Percentiles rank a stretch among this genome's conserved stretches.
phyloP scores from a whole-genome alignment of 768 basidiomycete species.

The Melanogaster broomeanus region DNA sequence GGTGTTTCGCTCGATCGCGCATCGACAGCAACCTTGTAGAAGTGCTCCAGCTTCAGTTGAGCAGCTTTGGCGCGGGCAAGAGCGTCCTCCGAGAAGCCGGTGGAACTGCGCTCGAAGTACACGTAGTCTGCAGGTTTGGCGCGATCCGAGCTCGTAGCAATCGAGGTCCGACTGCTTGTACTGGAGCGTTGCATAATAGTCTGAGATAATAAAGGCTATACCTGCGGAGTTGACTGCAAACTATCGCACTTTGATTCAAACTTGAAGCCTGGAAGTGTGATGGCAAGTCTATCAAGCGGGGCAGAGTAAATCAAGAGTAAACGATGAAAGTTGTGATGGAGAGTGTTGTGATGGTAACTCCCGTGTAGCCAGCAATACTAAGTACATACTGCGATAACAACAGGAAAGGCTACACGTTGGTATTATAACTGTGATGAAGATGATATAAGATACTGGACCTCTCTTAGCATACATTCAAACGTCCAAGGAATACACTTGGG shows the following conservation, averaged over 20 bases:
- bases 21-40: conserved; percentile 96
- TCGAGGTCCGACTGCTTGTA: conserved; percentile 28
- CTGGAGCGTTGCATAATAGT: conserved; percentile 34
- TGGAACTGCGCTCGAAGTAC: conserved; percentile 83
- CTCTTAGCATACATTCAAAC: neutral
- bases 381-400: neutral
- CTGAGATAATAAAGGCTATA: too few species aligned
- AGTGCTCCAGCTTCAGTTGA: conserved; percentile 94
- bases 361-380: too few species aligned
- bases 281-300: too few species aligned
- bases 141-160: conserved; percentile 25
- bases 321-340: too few species aligned
- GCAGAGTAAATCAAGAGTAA: too few species aligned
- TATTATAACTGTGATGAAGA: neutral
- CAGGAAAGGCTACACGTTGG: neutral
- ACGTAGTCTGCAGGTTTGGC: conserved; percentile 76
- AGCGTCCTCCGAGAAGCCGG: conserved; percentile 78
- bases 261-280: too few species aligned
- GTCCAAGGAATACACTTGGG: neutral
- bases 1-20: conserved; percentile 89
- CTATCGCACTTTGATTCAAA: too few species aligned
- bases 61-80: conserved; percentile 85
- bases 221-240: too few species aligned
- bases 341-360: neutral
- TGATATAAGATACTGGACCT: neutral